These are phyloP conservation scores for Penicillium manginii DNA, from an alignment of 495 filamentous ascomycete species.

Conservation along the genomic window DNA sequence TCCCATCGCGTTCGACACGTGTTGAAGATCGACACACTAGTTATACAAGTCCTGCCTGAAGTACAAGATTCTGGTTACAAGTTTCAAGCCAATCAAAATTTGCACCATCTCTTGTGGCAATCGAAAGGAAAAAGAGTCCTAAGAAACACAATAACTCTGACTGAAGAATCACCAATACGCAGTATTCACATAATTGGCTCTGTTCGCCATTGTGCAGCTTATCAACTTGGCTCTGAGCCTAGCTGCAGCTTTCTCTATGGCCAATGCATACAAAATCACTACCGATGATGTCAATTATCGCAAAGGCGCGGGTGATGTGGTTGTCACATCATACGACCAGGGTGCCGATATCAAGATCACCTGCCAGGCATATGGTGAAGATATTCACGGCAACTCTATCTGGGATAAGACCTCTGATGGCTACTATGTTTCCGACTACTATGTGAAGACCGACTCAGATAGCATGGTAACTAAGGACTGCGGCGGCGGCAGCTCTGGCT, in stretches of 20 bases:
- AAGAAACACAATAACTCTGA: not conserved
- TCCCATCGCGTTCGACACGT: not conserved
- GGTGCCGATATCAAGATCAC: slow-evolving; percentile 16
- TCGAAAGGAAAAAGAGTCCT: not conserved
- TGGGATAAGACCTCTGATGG: slow-evolving; percentile 23
- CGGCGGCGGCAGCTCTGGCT: slow-evolving; percentile 15
- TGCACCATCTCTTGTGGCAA: not conserved
- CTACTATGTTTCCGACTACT: slow-evolving; percentile 23
- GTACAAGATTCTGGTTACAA: slow-evolving; percentile 8
- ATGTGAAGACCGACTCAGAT: slow-evolving; percentile 19
- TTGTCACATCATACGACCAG: slow-evolving; percentile 12
- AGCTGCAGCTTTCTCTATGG: slow-evolving; percentile 18
- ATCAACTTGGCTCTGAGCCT: slow-evolving; percentile 18
- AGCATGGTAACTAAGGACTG: slow-evolving; percentile 19
- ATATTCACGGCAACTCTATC: slow-evolving; percentile 15
- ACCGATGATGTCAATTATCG: slow-evolving; percentile 13
- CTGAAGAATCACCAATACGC: not conserved
- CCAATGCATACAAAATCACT: slow-evolving; percentile 17
- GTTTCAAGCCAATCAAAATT: not conserved
- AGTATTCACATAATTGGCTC: not conserved
- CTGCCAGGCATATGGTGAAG: slow-evolving; percentile 19
- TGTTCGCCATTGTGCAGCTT: slow-evolving; percentile 15
- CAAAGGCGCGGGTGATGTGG: slow-evolving; percentile 9
- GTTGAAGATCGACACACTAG: slow-evolving; percentile 7
- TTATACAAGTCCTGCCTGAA: slow-evolving; percentile 1